A percentile compares a stretch with the other conserved stretches of the same genome.
Conservation (phyloP, 805 yeast species). For the Candida dendrica region DNA sequence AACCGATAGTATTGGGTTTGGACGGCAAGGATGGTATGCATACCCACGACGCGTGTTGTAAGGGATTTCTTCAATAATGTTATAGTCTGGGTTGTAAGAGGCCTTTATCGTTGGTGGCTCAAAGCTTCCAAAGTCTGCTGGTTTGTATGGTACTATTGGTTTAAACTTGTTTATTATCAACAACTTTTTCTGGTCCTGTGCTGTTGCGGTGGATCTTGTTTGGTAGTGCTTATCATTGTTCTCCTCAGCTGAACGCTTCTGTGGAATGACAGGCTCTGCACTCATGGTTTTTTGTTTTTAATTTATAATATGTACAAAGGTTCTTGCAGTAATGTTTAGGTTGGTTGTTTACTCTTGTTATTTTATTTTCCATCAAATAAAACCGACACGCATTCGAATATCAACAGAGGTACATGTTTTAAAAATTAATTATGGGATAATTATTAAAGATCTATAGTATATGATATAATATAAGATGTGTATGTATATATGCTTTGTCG, state of each 20-base stretch:
- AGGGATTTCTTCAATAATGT: constrained; percentile 68
- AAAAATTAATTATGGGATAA: too few relatives aligned
- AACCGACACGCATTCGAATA: too few relatives aligned
- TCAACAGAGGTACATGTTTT: too few relatives aligned
- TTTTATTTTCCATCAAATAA: background rate
- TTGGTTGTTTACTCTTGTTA: constrained; percentile 1
- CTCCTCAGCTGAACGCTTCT: constrained; percentile 3
- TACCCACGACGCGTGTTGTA: constrained; percentile 65
- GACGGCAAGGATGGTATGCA: constrained; percentile 72
- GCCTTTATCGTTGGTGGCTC: constrained; percentile 4
- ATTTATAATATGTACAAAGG: too few relatives aligned
- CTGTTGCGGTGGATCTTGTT: constrained; percentile 1
- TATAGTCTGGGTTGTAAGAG: constrained; percentile 22
- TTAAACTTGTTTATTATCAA: constrained; percentile 13
- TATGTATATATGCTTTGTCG: too few relatives aligned
- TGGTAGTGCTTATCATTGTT: constrained; percentile 1
- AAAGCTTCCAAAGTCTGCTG: constrained; percentile 14
- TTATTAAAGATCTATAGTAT: too few relatives aligned
- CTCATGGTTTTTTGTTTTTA: background rate
- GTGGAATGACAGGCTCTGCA: constrained; percentile 2
- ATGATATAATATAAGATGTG: too few relatives aligned
- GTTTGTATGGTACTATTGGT: constrained; percentile 16
- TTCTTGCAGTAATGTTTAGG: too few relatives aligned
- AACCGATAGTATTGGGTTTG: constrained; percentile 51
- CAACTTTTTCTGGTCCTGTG: background rate